These are phyloP conservation scores for Dalbergia cultrata DNA, from an alignment of 306 rosid genomes.

Conservation along the genomic window DNA sequence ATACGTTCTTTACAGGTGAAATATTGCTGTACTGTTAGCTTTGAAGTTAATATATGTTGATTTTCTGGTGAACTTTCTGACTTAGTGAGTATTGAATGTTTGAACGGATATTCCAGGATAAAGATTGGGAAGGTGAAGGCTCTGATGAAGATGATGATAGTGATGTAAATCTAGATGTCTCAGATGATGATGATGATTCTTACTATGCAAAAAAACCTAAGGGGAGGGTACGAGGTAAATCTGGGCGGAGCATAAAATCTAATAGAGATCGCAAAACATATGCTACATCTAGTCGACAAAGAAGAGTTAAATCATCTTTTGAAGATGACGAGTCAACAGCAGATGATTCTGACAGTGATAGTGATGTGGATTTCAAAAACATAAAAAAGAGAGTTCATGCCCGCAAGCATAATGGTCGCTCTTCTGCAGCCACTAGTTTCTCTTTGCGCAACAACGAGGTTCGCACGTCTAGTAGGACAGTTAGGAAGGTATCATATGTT, in stretches of 20 bases:
- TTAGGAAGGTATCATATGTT: slow-evolving; percentile 96
- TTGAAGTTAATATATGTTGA: slow-evolving; percentile 25
- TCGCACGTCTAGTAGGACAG: slow-evolving; percentile 90
- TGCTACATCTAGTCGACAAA: slow-evolving; percentile 67
- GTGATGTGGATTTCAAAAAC: slow-evolving; percentile 77
- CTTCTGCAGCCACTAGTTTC: slow-evolving; percentile 55
- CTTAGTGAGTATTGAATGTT: slow-evolving; percentile 31
- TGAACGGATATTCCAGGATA: slow-evolving; percentile 67
- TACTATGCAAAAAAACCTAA: slow-evolving; percentile 70
- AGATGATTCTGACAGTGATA: slow-evolving; percentile 80
- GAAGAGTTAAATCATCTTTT: slow-evolving; percentile 74
- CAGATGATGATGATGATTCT: slow-evolving; percentile 84
- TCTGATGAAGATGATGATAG: slow-evolving; percentile 81
- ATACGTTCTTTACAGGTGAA: slow-evolving; percentile 28
- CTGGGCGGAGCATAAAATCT: slow-evolving; percentile 62
- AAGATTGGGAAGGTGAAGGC: slow-evolving; percentile 89
- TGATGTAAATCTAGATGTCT: slow-evolving; percentile 71
- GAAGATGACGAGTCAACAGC: slow-evolving; percentile 86
- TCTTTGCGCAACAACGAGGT: slow-evolving; percentile 71
- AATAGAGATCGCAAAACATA: slow-evolving; percentile 66
- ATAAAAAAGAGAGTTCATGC: slow-evolving; percentile 61
- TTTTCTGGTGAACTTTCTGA: slow-evolving; percentile 41
- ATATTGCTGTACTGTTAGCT: slow-evolving; percentile 35
- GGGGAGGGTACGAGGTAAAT: slow-evolving; percentile 71
- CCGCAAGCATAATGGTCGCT: slow-evolving; percentile 71